Percentiles rank a stretch among this genome's conserved stretches.
phyloP scores from a whole-genome alignment of 1,284 basidiomycete genomes.

The Leccinum discolor region DNA sequence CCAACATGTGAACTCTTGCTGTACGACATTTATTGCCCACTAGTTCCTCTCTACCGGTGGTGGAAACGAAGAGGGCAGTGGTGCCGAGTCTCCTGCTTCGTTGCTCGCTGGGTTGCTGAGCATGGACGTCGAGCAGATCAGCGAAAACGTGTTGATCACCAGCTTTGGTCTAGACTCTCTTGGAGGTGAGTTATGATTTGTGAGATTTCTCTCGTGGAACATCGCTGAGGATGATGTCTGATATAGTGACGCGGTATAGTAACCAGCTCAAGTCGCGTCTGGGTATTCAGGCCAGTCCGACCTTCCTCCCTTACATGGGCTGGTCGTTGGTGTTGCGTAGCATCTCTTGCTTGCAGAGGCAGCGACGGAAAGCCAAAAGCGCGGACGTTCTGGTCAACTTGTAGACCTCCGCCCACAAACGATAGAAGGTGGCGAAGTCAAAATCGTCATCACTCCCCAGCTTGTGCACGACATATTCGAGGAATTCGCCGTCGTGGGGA shows the following conservation, averaged over 20 bases:
- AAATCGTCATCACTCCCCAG: constrained; percentile 1
- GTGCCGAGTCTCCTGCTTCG: constrained; percentile 23
- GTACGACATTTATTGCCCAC: constrained; percentile 24
- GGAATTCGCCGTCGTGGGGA: neutral
- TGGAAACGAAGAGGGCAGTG: constrained; percentile 10
- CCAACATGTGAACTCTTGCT: constrained; percentile 25
- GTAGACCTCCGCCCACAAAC: constrained; percentile 89
- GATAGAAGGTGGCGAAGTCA: constrained; percentile 74
- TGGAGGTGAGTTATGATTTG: constrained; percentile 20
- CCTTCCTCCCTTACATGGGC: constrained; percentile 22
- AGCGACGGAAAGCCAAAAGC: constrained; percentile 60
- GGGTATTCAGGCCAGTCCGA: constrained; percentile 36
- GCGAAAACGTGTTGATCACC: constrained; percentile 29
- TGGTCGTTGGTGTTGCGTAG: neutral
- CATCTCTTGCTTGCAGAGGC: constrained; percentile 42
- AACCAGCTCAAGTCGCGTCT: constrained; percentile 29
- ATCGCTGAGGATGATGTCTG: neutral
- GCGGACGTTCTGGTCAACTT: constrained; percentile 83
- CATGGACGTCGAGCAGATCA: constrained; percentile 28
- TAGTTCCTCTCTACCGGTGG: constrained; percentile 19
- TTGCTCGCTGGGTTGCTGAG: constrained; percentile 25
- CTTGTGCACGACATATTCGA: neutral
- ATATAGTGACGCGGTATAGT: constrained; percentile 24
- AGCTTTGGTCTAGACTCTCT: constrained; percentile 33
- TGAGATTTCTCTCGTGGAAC: neutral